Evolutionary conservation across 192 early-diverging fungal species (phyloP), one percentile per base, ranked within the genome.

Genomic region (Backusella westeae): DNA sequence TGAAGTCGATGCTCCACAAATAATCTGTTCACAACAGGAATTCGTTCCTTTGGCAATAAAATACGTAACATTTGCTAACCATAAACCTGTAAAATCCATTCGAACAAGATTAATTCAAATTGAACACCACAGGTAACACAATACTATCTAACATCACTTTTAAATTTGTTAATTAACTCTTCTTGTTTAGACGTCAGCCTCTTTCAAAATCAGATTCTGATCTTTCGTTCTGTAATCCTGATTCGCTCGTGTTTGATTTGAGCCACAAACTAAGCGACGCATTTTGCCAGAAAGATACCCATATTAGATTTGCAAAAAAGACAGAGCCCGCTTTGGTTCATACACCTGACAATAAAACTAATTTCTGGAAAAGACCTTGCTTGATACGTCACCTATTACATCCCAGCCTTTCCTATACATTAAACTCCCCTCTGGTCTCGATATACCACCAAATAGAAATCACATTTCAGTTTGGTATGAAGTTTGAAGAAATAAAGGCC

Each of bases 371-470:
- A 17, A 65, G 72, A 35, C 80, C 80, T 29, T 63, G 77, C 69
- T 71, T 81, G 1, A 35, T 81, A 34, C 65, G 68, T 41, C 80
- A 77, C 23, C 66, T 41, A 14, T 41, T 81, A 23, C 71, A 77
- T 46, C 75, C 71, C 5, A 70, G 44, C 6, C 38, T 81, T 14
- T 42, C 49, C 23, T 35, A 72, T 26, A 71, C 70, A 10, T 38
- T 74, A 46, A 73, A 81, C 32, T 81, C 80, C 21, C 80, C 80
- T 23, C 52, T 81, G 10, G 67, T 81, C 3, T 53, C 80, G 8
- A 74, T 81, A 35, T 71, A 77, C 38, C 80, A 81, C 56, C 80
- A 81, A 34, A 15, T 81, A 2, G 75, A 81, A 74, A 42, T 81
- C 0, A 77, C 75, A 12, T 68, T 81, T 21, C 72, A 73, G 34